Base-by-base conservation (phyloP, 1,284 basidiomycete genomes). In the Lentinula novae-zelandiae region DNA sequence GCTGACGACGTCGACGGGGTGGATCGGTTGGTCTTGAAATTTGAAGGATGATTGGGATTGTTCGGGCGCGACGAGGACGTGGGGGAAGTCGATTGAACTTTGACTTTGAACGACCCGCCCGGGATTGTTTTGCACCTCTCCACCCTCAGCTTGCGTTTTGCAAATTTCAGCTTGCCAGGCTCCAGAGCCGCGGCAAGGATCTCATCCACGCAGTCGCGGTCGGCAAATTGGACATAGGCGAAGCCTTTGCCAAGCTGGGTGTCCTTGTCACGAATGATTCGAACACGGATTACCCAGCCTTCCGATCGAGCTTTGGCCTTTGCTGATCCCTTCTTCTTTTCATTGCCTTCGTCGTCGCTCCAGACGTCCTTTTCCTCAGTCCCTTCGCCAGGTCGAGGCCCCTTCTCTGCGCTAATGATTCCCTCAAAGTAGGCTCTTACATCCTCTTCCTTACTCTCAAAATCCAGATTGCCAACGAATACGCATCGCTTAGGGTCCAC, bases 171-270 rank as follows among this genome's bases (percentile, higher is more conserved):
- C 65, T 88, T 90, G 38, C 72, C 74, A 17, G 82, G 77, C 52
- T 92, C 87, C 20, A 96, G 75, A 0, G 90, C 34, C 2, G 27
- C 20, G 8, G 58, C 89, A 36, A 97, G 78, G 42, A 96, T 75
- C 74, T 96, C 93, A 71, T 97, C 95, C 1, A 95, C 92, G 68
- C 92, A 94, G 71, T 88, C 86, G 2, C 87, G 86, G 68, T 96
- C 92, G 58, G 79, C 72, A 67, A 98, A 95, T 67, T 94, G 89
- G 8, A 98, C 89, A 72, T 98, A 98, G 9, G 90, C 96, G 71
- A 99, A 96, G 1, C 96, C 96, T 76, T 98, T 98, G n/a, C 96
- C 96, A 39, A 98, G 83, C 67, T 96, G 95, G 0, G 95, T 97
- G 60, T 94, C 94, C 67, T 86, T 86, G 74, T 99, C 96, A 51